Evolutionary conservation across 306 rosid species (phyloP).

Genomic region (Lathyrus oleraceus): DNA sequence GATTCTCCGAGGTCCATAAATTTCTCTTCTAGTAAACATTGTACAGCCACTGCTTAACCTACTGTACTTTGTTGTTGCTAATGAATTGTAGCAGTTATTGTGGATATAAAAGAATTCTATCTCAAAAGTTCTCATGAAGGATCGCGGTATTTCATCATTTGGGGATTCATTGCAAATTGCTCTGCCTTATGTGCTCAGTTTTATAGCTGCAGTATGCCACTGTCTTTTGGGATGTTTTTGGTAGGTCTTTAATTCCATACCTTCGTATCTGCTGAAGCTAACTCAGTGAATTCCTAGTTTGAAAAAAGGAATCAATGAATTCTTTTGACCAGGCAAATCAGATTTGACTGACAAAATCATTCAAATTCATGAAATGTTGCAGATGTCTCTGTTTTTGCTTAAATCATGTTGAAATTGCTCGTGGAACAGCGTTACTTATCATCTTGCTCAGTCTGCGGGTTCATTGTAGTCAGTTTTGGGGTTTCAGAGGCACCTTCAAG

Average conservation of each 20-base stretch:
- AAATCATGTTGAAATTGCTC: slow-evolving; percentile 2
- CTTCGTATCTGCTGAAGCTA: slow-evolving; percentile 27
- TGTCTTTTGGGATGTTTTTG: slow-evolving; percentile 39
- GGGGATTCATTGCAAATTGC: slow-evolving; percentile 39
- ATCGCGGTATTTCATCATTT: slow-evolving; percentile 27
- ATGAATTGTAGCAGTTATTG: slow-evolving; percentile 34
- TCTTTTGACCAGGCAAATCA: slow-evolving; percentile 16
- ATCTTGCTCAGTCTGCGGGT: slow-evolving; percentile 49
- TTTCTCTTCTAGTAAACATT: slow-evolving; percentile 63
- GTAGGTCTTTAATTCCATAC: slow-evolving; percentile 42
- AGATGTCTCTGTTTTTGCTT: slow-evolving; percentile 31
- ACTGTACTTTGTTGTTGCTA: slow-evolving; percentile 30
- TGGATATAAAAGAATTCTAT: slow-evolving; percentile 33
- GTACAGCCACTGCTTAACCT: slow-evolving; percentile 75
- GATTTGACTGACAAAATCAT: slow-evolving; percentile 25
- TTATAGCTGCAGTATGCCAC: slow-evolving; percentile 31
- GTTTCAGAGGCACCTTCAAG: slow-evolving; percentile 45
- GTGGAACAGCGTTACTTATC: slow-evolving; percentile 26
- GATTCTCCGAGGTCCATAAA: slow-evolving; percentile 62
- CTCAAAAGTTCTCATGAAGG: slow-evolving; percentile 34
- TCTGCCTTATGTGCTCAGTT: slow-evolving; percentile 29
- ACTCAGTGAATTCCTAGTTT: slow-evolving; percentile 17
- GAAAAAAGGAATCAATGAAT: slow-evolving; percentile 24
- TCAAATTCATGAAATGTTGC: slow-evolving; percentile 30
- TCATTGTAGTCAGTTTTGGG: slow-evolving; percentile 39